Evolutionary conservation across 2,329 filamentous ascomycete species (phyloP), one percentile per base, ranked within the genome.

Genomic region (Curvularia verruculosa): DNA sequence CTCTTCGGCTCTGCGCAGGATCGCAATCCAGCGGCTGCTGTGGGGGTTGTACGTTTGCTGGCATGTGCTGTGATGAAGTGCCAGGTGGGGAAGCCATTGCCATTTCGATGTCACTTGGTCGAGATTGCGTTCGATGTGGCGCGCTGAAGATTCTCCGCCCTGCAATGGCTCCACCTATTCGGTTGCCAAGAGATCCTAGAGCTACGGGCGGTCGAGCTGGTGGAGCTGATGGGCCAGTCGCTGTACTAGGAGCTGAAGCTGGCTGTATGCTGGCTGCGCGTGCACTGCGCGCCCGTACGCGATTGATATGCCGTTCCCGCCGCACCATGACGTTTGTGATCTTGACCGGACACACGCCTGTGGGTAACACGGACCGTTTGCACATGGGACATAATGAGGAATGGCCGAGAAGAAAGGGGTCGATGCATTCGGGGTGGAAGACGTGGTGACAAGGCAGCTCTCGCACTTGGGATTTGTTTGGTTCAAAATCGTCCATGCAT

Each of bases 381-480:
- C 95, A 99, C 66, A 96, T 81, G 0, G 95, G 94, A 70, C 95
- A 99, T 1, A 97, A 82, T 18, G 91, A 96, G 71, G 90, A 96
- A 71, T 89, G 89, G 52, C 87, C 83, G 41, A 84, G 82, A 12
- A 98, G 81, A 68, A 95, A 96, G 21, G 88, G 85, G 70, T 98
- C 93, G 62, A 98, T 93, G 70, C 95, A 99, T 63, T 90, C 89
- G 0, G 91, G 89, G 65, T 99, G 94, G 76, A 93, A 99, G 54
- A 98, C 94, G 73, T 99, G 95, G 0, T 89, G 87, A 67, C 95
- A 99, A 0, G 91, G 87, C 2, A 98, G 81, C 76, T 97, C 90
- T 53, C 92, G 89, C 53, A 98, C 92, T 19, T 87, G 84, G 0
- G 90, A 89, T 18, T 82, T 78, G 36, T 85, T 84, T 15, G 87